These are phyloP conservation scores for Boletus bicolor DNA, from an alignment of 768 basidiomycete genomes.

Conservation along the genomic window DNA sequence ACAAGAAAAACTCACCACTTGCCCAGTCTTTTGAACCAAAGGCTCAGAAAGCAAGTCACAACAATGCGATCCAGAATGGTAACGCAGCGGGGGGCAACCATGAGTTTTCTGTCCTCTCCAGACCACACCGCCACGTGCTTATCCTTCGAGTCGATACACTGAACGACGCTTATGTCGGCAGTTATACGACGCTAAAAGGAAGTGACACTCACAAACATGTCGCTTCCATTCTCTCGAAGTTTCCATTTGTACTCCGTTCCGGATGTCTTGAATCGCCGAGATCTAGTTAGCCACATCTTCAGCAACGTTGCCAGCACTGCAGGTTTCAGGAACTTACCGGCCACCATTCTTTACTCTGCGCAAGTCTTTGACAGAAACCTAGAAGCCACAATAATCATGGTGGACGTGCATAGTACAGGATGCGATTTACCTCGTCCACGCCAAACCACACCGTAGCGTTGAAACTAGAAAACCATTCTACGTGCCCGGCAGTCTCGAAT, in stretches of 20 bases:
- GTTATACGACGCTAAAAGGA: background rate
- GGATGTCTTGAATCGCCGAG: conserved; percentile 50
- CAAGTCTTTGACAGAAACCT: conserved; percentile 46
- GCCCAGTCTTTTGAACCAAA: conserved; percentile 46
- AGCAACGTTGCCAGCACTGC: background rate
- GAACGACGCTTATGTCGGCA: background rate
- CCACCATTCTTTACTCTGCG: conserved; percentile 50
- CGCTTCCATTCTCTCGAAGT: conserved; percentile 38
- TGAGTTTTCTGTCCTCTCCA: conserved; percentile 36
- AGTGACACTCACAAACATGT: conserved; percentile 42
- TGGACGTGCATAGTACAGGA: background rate
- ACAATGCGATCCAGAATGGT: conserved; percentile 48
- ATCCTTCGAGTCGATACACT: conserved; percentile 52
- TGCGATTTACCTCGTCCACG: conserved; percentile 38
- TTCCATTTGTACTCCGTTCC: conserved; percentile 59
- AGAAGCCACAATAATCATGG: background rate
- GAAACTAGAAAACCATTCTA: conserved; percentile 48
- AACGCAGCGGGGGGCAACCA: conserved; percentile 40
- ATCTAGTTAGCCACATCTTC: conserved; percentile 31
- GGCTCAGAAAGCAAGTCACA: conserved; percentile 51
- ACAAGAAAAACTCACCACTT: conserved; percentile 36
- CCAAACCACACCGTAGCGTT: conserved; percentile 50
- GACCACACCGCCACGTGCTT: conserved; percentile 48
- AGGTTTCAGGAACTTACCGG: conserved; percentile 36
- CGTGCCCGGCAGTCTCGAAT: conserved; percentile 52